These are phyloP conservation scores for Lichtheimia corymbifera DNA, from an alignment of 371 early-diverging fungal genomes.

Conservation along the genomic window DNA sequence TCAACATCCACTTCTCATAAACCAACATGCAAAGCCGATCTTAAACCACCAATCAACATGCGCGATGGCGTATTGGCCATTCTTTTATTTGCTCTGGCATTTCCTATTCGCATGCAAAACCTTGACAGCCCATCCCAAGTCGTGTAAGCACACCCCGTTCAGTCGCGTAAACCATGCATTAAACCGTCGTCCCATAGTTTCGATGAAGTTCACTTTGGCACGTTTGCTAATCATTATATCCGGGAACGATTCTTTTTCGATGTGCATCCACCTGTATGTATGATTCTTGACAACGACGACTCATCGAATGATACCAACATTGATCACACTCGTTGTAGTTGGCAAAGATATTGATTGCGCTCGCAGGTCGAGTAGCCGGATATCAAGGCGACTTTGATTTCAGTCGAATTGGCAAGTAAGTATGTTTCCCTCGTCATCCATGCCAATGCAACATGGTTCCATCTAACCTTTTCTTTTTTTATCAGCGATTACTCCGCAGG, in stretches of 20 bases:
- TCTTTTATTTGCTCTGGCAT: neutral
- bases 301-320: too few relatives aligned
- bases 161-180: neutral
- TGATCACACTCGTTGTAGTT: conserved; percentile 36
- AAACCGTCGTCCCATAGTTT: conserved; percentile 45
- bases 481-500: conserved; percentile 35
- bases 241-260: conserved; percentile 95
- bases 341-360: conserved; percentile 93
- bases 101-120: conserved; percentile 1
- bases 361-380: conserved; percentile 72
- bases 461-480: neutral
- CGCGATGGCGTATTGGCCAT: conserved; percentile 2
- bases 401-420: conserved; percentile 79
- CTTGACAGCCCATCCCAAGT: conserved; percentile 19
- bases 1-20: too few relatives aligned
- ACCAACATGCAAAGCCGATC: too few relatives aligned
- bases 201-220: conserved; percentile 99
- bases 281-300: too few relatives aligned
- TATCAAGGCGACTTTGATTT: conserved; percentile 91
- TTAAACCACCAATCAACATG: too few relatives aligned
- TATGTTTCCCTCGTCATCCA: neutral
- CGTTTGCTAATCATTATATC: conserved; percentile 96
- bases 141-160: conserved; percentile 18
- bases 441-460: neutral
- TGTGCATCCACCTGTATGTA: conserved; percentile 67